Evolutionary conservation across 331 rosid species (phyloP), one percentile per base, ranked within the genome.

Genomic region (Malus hybrid): DNA sequence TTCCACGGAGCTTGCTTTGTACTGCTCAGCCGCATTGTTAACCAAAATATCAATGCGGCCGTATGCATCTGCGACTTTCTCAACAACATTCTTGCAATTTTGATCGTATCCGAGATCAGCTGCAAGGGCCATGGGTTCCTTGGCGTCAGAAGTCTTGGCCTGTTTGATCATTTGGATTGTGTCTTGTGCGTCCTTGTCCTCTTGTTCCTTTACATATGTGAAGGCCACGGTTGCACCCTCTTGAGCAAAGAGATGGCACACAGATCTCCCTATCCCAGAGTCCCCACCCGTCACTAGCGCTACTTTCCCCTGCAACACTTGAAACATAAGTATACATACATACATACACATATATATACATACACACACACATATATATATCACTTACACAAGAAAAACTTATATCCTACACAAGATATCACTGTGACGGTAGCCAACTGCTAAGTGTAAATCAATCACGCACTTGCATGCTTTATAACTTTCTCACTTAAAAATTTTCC

Each of bases 201-300:
- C 98, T 0, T 79, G 85, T 1, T 71, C 84, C 83, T 91, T 91
- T 71, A 93, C 93, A 56, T 74, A 91, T 1, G 96, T 89, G 87
- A 93, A 88, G 16, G 83, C 87, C 76, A 93, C 90, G 3, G 91
- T 89, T 0, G 97, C 98, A 48, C 97, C 98, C 63, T 91, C 97
- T 15, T 81, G 62, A 10, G 96, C 85, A 69, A 89, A 91, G 75
- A 81, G 79, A 72, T 88, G 85, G 77, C 93, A 87, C 19, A 93
- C 93, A 0, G 97, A 85, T 32, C 97, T 69, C 6, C 98, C 97
- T 6, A 91, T 91, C 69, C 98, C 91, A 0, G 97, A 91, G 84
- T 93, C 92, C 2, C 93, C 98, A 0, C 98, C 96, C 0, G 93
- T 88, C 55, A 93, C 84, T 28, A 93, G 61, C 5, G 97, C 92